Base-by-base conservation (phyloP, 768 basidiomycete genomes). In the Cystobasidium tubakii region DNA sequence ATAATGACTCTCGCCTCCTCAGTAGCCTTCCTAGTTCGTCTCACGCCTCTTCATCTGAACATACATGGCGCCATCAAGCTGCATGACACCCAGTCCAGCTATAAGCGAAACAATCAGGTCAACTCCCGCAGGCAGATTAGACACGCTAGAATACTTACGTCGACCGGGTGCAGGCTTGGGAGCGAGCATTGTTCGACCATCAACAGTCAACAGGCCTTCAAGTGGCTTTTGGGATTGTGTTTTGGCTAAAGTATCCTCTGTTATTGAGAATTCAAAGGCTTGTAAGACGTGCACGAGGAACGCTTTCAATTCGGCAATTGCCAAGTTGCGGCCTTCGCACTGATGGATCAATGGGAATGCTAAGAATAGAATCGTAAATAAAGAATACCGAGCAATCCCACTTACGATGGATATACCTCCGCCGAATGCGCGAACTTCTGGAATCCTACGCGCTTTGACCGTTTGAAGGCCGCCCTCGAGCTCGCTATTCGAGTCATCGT, bases 291-390 rank as follows among this genome's bases (percentile, higher is more conserved):
- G 43, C 2, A 75, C 57, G 21, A 62, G 19, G 46, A 78, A 54
- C 0, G 72, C 33, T 42, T 75, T 76, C 13, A 76, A 57, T 43
- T 78, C 77, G 29, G 73, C 27, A 2, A 70, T 53, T 0, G 77
- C 77, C 17, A 76, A 43, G 17, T 33, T 19, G 10, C 70, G 46
- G 1, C 76, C 77, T 54, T 78, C 77, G 75, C 76, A 77, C 74
- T 78, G 76, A 19, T 23, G 1, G 39, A 39, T 6, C 17, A 19
- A 19, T 2, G 17, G 13, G 21, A 27, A 34, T 27, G 17, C 12
- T 6, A 60, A 29, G 1, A 34, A 71, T 1, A 42, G 1, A 1
- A 34, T 13, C 6, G 46, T 44, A 42, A 36, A 1, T 1, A 1
- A 0, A 33, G 27, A 34, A 34, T 21, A 17, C 1, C 9, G 6